A percentile compares a stretch with the other conserved stretches of the same genome.
phyloP scores from a whole-genome alignment of 306 rosid species.

The Vigna mungo region DNA sequence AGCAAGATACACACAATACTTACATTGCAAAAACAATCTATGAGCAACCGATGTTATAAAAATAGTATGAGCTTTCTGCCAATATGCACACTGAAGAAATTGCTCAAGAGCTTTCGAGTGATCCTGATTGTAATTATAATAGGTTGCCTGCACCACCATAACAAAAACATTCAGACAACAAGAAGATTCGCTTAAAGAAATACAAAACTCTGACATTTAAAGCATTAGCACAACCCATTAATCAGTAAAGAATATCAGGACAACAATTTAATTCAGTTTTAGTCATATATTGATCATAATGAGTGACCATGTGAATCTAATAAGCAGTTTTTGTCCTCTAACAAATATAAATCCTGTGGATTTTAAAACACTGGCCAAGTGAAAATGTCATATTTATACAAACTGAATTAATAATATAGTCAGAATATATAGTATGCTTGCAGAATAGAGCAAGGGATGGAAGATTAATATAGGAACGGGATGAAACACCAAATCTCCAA shows the following conservation, averaged over 20 bases:
- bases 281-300: slow-evolving; percentile 8
- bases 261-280: slow-evolving; percentile 22
- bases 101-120: slow-evolving; percentile 81
- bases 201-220: slow-evolving; percentile 15
- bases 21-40: slow-evolving; percentile 83
- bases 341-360: slow-evolving; percentile 18
- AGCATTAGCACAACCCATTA: slow-evolving; percentile 34
- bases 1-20: slow-evolving; percentile 33
- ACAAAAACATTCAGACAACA: slow-evolving; percentile 45
- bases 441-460: neutral
- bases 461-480: neutral
- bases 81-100: slow-evolving; percentile 80
- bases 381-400: slow-evolving; percentile 11
- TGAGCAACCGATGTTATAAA: slow-evolving; percentile 81
- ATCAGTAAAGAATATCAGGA: slow-evolving; percentile 29
- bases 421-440: neutral
- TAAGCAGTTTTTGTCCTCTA: neutral
- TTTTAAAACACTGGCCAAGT: slow-evolving; percentile 38
- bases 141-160: slow-evolving; percentile 76
- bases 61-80: slow-evolving; percentile 92
- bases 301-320: slow-evolving; percentile 29
- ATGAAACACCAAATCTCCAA: neutral
- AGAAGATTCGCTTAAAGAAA: slow-evolving; percentile 29
- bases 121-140: slow-evolving; percentile 74
- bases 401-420: slow-evolving; percentile 1